Evolutionary conservation across 768 basidiomycete species (phyloP).

Genomic region (Hemileccinum rubropunctum): DNA sequence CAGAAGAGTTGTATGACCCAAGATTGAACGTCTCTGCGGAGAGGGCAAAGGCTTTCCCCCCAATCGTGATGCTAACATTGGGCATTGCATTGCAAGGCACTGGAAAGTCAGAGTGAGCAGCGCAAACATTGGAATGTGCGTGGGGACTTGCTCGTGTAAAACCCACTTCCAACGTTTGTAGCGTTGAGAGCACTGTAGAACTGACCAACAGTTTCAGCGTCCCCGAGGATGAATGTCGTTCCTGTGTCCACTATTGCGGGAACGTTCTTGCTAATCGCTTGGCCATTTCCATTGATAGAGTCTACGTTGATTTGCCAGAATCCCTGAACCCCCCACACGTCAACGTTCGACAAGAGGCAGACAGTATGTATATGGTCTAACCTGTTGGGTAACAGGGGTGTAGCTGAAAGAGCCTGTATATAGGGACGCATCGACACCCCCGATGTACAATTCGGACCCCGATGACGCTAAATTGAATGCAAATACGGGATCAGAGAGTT

Average conservation of each 20-base stretch:
- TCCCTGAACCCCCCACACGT: constrained; percentile 13
- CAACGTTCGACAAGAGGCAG: neutral
- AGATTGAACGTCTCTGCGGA: constrained; percentile 35
- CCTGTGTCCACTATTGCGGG: constrained; percentile 50
- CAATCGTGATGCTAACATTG: constrained; percentile 33
- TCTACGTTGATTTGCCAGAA: constrained; percentile 21
- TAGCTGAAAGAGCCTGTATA: constrained; percentile 41
- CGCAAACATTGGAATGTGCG: neutral
- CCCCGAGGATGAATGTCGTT: constrained; percentile 41
- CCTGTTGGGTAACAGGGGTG: constrained; percentile 30
- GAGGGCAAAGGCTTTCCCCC: constrained; percentile 31
- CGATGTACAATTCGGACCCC: constrained; percentile 39
- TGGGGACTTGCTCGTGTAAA: constrained; percentile 32
- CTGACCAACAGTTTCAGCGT: constrained; percentile 31
- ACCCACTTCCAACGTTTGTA: constrained; percentile 29
- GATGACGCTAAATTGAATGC: constrained; percentile 39
- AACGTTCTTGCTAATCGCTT: constrained; percentile 2
- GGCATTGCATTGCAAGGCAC: constrained; percentile 28
- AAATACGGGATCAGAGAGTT: constrained; percentile 32
- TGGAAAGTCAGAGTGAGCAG: constrained; percentile 4
- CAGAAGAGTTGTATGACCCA: constrained; percentile 22
- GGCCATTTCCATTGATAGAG: constrained; percentile 23
- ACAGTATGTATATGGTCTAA: constrained; percentile 5
- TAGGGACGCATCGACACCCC: constrained; percentile 37
- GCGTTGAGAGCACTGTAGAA: constrained; percentile 33